Percentiles rank a stretch among this genome's conserved stretches.
These are phyloP conservation scores for Puccinia polysora DNA, from an alignment of 1,284 basidiomycete genomes.

Conservation along the genomic window DNA sequence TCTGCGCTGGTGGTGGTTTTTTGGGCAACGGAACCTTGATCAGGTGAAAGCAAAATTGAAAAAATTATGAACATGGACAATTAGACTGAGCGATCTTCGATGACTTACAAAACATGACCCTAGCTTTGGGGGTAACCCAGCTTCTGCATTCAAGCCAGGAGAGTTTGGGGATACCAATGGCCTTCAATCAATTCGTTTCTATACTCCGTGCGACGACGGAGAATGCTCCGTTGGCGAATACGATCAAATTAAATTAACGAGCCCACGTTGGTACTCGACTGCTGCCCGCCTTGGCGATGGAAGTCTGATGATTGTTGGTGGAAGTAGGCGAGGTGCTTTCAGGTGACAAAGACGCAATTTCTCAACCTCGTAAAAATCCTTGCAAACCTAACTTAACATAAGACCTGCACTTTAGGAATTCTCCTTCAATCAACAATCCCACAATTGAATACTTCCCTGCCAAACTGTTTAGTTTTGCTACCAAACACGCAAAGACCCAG, in stretches of 20 bases:
- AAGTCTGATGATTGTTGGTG: conserved; percentile 26
- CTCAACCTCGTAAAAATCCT: not conserved
- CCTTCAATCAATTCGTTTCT: conserved; percentile 67
- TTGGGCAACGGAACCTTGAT: conserved; percentile 68
- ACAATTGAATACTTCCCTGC: conserved; percentile 46
- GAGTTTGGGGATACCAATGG: conserved; percentile 72
- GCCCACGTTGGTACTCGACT: conserved; percentile 74
- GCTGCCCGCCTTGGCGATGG: conserved; percentile 61
- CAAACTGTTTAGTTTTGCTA: conserved; percentile 70
- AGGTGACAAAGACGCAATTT: conserved; percentile 45
- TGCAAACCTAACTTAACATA: not conserved
- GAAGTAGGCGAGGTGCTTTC: conserved; percentile 38
- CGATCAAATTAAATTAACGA: conserved; percentile 58
- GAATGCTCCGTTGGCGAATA: conserved; percentile 65
- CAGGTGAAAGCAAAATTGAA: conserved; percentile 52
- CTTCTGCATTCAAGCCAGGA: conserved; percentile 59
- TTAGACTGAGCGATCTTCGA: not conserved
- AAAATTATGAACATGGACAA: not conserved
- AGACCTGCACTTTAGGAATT: conserved; percentile 47
- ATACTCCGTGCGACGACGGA: conserved; percentile 63
- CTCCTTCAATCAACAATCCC: conserved; percentile 17
- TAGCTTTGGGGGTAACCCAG: conserved; percentile 68
- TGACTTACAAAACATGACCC: not conserved
- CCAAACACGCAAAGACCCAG: conserved; percentile 66
- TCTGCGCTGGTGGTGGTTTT: conserved; percentile 76